Percentiles rank a stretch among this genome's conserved stretches.
Conservation (phyloP, 108 stramenopile species). For the Stephanodiscus minutulus region DNA sequence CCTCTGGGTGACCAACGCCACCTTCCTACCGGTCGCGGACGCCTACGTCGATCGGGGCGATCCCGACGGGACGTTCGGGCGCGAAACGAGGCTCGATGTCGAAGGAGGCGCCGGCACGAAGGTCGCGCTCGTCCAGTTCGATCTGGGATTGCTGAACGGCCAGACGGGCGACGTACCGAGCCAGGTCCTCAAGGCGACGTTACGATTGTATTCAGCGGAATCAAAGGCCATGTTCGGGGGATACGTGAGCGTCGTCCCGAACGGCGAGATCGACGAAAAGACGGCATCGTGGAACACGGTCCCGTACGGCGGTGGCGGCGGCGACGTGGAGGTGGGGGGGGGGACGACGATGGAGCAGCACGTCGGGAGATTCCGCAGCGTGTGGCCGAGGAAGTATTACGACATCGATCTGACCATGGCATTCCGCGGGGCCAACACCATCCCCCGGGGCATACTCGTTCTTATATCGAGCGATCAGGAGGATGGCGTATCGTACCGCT, state of each 20-base stretch:
- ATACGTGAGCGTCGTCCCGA: constrained; percentile 8
- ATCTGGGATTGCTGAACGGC: constrained; percentile 23
- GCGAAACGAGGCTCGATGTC: neutral
- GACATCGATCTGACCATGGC: constrained; percentile 11
- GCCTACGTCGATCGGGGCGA: neutral
- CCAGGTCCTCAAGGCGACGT: constrained; percentile 7
- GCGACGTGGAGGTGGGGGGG: no score
- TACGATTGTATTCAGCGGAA: constrained; percentile 29
- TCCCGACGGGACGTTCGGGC: neutral
- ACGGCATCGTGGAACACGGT: constrained; percentile 12
- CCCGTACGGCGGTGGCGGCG: constrained; percentile 14
- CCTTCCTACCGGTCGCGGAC: constrained; percentile 1
- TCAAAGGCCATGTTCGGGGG: constrained; percentile 15
- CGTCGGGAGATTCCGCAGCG: constrained; percentile 11
- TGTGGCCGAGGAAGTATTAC: constrained; percentile 1
- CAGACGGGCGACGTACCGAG: constrained; percentile 7
- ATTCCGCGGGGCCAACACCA: constrained; percentile 6
- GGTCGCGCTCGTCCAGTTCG: constrained; percentile 24
- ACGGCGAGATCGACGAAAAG: constrained; percentile 23
- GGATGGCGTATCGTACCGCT: constrained; percentile 39
- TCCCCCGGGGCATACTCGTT: neutral
- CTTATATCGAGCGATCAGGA: constrained; percentile 6
- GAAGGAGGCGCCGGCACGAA: neutral
- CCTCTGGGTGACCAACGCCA: neutral
- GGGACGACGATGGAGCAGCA: no score